Base-by-base conservation (phyloP, 441 rosid genomes). In the Erodium chrysanthum region DNA sequence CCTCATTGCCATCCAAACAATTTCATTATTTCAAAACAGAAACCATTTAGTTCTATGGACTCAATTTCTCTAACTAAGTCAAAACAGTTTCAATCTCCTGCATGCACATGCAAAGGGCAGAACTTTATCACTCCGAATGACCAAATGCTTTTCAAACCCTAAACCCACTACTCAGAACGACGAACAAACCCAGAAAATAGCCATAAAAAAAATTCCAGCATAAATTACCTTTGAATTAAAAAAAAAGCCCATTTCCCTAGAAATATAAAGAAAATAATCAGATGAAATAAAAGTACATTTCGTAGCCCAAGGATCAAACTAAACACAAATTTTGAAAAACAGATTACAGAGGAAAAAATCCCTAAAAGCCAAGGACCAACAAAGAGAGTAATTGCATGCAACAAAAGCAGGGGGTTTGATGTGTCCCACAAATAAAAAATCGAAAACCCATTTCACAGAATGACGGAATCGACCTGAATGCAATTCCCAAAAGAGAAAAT, bases 241-340 rank as follows among this genome's bases (percentile, higher is more conserved):
- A 50, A 50, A 52, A 7, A 9, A 52, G 22, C 59, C 60, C 60
- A 18, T 54, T 54, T 52, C 60, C 60, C 60, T 54, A 54, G 60
- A 54, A 54, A 54, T 8, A 18, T 3, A 54, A 18, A 54, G 25
- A 54, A 18, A 54, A 54, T 52, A 52, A 6, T 52, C 11, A 10
- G 25, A 54, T 18, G 60, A 20, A 54, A 44, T 54, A 54, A 20
- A 20, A 54, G 23, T 20, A 21, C 60, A 54, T 54, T 54, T 15
- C 60, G 20, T 54, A 7, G 60, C 4, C 60, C 25, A 54, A 7
- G 11, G 60, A 54, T 54, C 60, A 54, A 54, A 54, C 14, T 54
- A 21, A 54, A 54, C 23, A 54, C 23, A 18, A 18, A 35, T 35
- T 54, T 18, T 10, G 1, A 44, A 44, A 44, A 11, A 11, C 17